Percentiles rank a stretch among this genome's conserved stretches.
Evolutionary conservation across 345 rosid genomes (phyloP).

Genomic region (Melaleuca alternifolia): DNA sequence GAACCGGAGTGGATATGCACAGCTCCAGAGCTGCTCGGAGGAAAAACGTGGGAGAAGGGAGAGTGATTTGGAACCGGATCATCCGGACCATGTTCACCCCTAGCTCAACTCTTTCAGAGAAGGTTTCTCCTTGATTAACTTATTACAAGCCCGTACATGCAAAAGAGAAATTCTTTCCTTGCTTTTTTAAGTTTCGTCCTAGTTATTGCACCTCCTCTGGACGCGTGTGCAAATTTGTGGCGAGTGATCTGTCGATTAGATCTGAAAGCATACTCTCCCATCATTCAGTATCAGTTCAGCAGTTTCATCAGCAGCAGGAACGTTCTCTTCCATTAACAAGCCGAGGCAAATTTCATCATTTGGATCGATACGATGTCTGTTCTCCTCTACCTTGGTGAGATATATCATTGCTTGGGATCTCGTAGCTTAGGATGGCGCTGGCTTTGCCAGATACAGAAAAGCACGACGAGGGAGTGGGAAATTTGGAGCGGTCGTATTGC

Average conservation of each 20-base stretch:
- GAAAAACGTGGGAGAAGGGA: neutral
- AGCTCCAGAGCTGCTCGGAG: conserved; percentile 4
- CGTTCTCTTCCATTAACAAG: neutral
- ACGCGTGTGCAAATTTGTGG: neutral
- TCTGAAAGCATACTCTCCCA: neutral
- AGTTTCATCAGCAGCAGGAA: neutral
- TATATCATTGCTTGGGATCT: neutral
- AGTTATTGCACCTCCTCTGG: neutral
- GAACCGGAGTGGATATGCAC: neutral
- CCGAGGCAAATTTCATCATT: neutral
- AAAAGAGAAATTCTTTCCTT: neutral
- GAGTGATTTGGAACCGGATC: neutral
- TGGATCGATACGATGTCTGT: neutral
- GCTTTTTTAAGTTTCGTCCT: neutral
- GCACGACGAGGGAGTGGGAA: too few species aligned
- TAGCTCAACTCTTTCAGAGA: too few species aligned
- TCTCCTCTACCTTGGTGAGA: neutral
- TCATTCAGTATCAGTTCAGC: neutral
- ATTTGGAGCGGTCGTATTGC: too few species aligned
- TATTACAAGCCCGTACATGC: neutral
- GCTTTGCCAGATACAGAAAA: neutral
- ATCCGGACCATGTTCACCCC: neutral
- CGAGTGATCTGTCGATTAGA: neutral
- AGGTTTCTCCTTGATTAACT: too few species aligned
- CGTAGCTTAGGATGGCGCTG: neutral